Percentiles rank a stretch among this genome's conserved stretches.
phyloP scores from a whole-genome alignment of 345 rosid genomes.

The Pugionium dolabratum region DNA sequence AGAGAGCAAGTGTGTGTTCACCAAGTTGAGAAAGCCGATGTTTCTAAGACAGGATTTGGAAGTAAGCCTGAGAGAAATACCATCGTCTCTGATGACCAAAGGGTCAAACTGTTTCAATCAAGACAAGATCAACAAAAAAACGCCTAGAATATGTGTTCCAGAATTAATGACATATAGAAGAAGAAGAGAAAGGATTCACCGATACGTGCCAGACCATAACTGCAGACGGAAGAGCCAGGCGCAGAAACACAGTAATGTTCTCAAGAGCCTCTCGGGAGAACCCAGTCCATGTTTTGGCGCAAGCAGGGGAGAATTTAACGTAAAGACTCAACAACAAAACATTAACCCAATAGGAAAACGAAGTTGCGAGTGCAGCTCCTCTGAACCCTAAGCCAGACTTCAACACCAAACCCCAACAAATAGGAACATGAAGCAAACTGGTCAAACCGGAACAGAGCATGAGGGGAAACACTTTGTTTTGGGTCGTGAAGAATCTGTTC shows the following conservation, averaged over 20 bases:
- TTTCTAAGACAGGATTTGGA: conserved; percentile 30
- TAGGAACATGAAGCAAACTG: conserved; percentile 48
- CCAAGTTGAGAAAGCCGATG: conserved; percentile 30
- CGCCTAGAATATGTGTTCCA: background rate
- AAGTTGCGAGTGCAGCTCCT: conserved; percentile 71
- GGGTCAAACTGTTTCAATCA: background rate
- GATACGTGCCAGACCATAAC: conserved; percentile 56
- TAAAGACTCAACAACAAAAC: conserved; percentile 55
- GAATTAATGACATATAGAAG: background rate
- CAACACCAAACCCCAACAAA: conserved; percentile 61
- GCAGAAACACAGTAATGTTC: conserved; percentile 44
- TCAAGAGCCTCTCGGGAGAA: conserved; percentile 61
- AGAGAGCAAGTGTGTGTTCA: background rate
- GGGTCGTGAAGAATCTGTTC: conserved; percentile 58
- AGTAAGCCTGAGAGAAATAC: conserved; percentile 28
- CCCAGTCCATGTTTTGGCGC: conserved; percentile 62
- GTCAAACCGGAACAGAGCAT: conserved; percentile 55
- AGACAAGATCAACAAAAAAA: background rate
- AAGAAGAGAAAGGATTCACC: background rate
- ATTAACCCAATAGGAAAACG: conserved; percentile 61
- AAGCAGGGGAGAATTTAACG: conserved; percentile 59
- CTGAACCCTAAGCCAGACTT: conserved; percentile 51
- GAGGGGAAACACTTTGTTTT: conserved; percentile 65
- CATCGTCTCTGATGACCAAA: conserved; percentile 23
- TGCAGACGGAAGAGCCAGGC: conserved; percentile 67